Evolutionary conservation across 352 stramenopile species (phyloP), one percentile per base, ranked within the genome.

Genomic region (Pythium aristosporum): DNA sequence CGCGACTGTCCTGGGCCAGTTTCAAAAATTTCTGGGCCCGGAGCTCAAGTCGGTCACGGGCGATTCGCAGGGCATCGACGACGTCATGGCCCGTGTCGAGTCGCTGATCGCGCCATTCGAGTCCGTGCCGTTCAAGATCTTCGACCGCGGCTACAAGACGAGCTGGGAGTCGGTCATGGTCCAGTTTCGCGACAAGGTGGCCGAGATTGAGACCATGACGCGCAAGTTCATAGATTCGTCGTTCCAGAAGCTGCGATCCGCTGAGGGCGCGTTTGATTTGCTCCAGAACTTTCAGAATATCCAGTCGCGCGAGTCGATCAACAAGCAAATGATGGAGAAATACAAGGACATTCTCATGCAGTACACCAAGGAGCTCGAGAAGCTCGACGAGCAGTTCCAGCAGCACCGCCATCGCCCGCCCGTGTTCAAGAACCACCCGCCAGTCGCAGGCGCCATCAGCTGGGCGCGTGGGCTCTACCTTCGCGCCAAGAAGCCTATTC

Each of bases 211-310:
- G 70, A 82, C 89, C 30, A 97, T 98, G 91, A 98, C 95, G 3
- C 84, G 89, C 25, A 89, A 86, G 43, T 98, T 98, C 66, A 98
- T 98, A 32, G 94, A 98, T 59, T 92, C 92, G 3, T 97, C 92
- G 0, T 98, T 98, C 62, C 89, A 98, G 72, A 98, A 98, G 64
- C 85, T 98, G 13, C 83, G 95, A 3, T 98, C 88, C 5, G 91
- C 96, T 0, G 94, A 98, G 72, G 95, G 89, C 15, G 96, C 96
- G 4, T 98, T 98, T 52, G 94, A 98, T 69, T 76, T 98, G 48
- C 83, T 98, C n/a, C 87, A 98, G 61, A 98, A 98, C 62, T 98
- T 98, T 68, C 90, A 98, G 60, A 97, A 98, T 47, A 98, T 98
- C 54, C 87, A 98, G 67, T 95, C 89, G 7, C 89, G 95, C 37